phyloP scores from a whole-genome alignment of 148 eudicot genomes.

The Polygonum maritimum region DNA sequence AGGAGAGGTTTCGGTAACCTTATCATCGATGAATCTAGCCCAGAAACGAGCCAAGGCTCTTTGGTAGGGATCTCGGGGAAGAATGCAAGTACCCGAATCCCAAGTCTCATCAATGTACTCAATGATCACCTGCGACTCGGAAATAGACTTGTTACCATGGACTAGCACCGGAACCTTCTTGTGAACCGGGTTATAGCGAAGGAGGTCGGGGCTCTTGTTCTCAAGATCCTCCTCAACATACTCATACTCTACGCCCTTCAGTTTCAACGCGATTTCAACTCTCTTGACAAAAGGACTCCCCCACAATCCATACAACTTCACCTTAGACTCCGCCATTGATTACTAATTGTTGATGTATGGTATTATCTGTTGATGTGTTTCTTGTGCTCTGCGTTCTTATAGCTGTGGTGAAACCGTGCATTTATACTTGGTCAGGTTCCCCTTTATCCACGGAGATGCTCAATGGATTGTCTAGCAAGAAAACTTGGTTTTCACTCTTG shows the following conservation, averaged over 20 bases:
- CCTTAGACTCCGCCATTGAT: neutral
- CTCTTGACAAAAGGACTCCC: neutral
- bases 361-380: no score
- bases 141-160: neutral
- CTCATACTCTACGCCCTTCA: neutral
- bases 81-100: neutral
- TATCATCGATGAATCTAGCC: slow-evolving; percentile 25
- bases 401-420: no score
- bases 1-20: slow-evolving; percentile 9
- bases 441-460: no score
- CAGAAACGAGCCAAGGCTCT: slow-evolving; percentile 22
- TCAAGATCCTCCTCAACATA: neutral
- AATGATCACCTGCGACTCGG: neutral
- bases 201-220: neutral
- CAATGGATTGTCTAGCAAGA: no score
- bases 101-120: slow-evolving; percentile 8
- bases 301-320: neutral
- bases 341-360: neutral
- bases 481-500: no score
- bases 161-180: neutral
- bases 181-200: neutral
- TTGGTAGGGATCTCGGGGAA: neutral
- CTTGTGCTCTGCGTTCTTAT: no score
- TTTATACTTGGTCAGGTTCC: no score
- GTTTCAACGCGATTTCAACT: neutral